phyloP scores from a whole-genome alignment of 2,329 filamentous ascomycete genomes.

The Phyllosticta ampelicida region DNA sequence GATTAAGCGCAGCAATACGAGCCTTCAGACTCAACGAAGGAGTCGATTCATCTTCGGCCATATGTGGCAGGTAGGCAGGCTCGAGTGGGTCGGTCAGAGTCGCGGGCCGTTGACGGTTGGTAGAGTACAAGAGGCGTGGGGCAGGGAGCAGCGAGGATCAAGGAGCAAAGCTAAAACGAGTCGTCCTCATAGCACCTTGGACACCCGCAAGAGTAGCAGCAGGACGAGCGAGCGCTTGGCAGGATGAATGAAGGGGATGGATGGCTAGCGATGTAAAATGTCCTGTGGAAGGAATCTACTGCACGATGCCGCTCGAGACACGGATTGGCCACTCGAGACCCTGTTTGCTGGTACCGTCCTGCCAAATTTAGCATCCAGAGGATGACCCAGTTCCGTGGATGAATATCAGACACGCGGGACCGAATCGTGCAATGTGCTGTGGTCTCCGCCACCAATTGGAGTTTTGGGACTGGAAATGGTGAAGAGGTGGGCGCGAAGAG shows the following conservation, averaged over 20 bases:
- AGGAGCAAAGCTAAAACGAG: not conserved
- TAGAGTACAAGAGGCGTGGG: conserved; percentile 19
- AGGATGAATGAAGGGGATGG: not conserved
- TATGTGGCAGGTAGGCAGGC: conserved; percentile 10
- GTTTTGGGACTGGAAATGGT: not conserved
- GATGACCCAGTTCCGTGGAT: not conserved
- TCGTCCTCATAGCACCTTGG: not conserved
- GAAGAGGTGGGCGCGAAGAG: not conserved
- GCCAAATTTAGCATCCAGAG: not conserved
- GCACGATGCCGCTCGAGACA: not conserved
- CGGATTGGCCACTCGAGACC: not conserved
- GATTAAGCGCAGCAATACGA: conserved; percentile 38
- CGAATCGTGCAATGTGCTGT: not conserved
- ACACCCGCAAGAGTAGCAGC: not conserved
- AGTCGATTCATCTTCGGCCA: conserved; percentile 15
- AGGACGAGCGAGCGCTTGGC: not conserved
- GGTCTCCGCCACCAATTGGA: not conserved
- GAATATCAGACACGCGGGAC: not conserved
- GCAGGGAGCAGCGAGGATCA: not conserved
- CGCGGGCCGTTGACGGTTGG: conserved; percentile 27
- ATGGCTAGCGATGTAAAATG: not conserved
- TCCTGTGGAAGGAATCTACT: not conserved
- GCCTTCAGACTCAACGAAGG: conserved; percentile 29
- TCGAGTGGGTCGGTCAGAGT: not conserved
- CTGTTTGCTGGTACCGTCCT: not conserved